Base-by-base conservation (phyloP, 2,329 filamentous ascomycete genomes). In the Coniochaeta sp. region DNA sequence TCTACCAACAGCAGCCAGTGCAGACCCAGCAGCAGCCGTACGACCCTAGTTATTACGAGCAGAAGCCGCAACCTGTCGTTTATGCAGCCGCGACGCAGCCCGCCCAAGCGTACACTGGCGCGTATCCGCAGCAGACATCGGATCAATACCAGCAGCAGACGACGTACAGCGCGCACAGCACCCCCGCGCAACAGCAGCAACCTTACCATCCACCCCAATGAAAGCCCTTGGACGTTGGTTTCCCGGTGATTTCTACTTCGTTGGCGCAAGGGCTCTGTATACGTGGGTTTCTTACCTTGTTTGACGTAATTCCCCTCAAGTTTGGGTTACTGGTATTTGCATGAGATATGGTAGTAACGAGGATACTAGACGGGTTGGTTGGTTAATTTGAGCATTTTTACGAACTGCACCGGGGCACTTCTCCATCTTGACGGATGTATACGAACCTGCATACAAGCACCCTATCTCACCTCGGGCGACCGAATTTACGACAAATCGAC, bases 191-290 rank as follows among this genome's bases (percentile, higher is more conserved):
- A 28, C 56, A 58, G 24, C 60, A 60, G 12, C 59, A 57, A 56
- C 59, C 58, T 24, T 63, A 65, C 34, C 42, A 62, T n/a, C 62
- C 62, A 24, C 62, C 61, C 30, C 61, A 61, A 24, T 61, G 26
- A 61, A 0, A 6, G 6, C 14, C 12, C 14, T 3, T 28, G 19
- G 10, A 22, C 19, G 26, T 47, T 8, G 9, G 19, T 28, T 12
- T 26, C 10, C 26, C 14, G 7, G 42, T 12, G 34, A 12, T 36
- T 42, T 17, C 42, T 24, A 8, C 4, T 14, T 12, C 8, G 19
- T 7, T 47, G 42, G 16, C 2, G 38, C 9, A 17, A 19, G n/a
- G 16, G 17, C 4, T 40, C 17, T 19, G 38, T n/a, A 40, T 40
- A n/a, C 17, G 38, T n/a, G 38, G 16, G 9, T n/a, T 40, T 40